Conservation (phyloP, 83 land plant species). For the Isoetes engelmannii region DNA sequence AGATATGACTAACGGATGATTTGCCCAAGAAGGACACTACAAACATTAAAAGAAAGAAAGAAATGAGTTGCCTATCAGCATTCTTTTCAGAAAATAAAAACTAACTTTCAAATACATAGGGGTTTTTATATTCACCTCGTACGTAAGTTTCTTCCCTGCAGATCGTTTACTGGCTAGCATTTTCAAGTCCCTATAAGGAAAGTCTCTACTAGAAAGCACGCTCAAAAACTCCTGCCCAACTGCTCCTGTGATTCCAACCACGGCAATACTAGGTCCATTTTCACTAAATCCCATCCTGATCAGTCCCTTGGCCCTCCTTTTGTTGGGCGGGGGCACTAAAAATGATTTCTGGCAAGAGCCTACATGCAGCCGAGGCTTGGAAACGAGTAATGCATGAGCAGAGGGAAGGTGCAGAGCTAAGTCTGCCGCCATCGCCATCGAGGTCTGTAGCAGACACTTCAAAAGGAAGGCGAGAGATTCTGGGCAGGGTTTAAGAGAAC, state of each 20-base stretch:
- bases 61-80: background rate
- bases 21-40: no score
- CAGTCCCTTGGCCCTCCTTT: constrained; percentile 12
- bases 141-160: constrained; percentile 64
- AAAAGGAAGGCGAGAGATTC: no score
- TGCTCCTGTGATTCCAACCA: constrained; percentile 96
- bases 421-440: no score
- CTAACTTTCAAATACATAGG: background rate
- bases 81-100: no score
- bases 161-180: constrained; percentile 92
- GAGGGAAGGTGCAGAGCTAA: no score
- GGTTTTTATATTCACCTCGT: constrained; percentile 36
- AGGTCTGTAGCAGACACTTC: no score
- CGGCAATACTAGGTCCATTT: constrained; percentile 77
- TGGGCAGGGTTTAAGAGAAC: no score
- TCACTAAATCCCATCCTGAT: constrained; percentile 64
- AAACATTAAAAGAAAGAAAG: background rate
- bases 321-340: no score
- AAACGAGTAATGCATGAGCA: no score
- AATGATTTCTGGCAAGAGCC: no score
- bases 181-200: constrained; percentile 74
- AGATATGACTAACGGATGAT: no score
- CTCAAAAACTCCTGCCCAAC: constrained; percentile 93
- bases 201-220: constrained; percentile 74
- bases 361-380: no score